Percentiles rank a stretch among this genome's conserved stretches.
Evolutionary conservation across 1,284 basidiomycete genomes (phyloP).

Genomic region (Boletellus sp.): DNA sequence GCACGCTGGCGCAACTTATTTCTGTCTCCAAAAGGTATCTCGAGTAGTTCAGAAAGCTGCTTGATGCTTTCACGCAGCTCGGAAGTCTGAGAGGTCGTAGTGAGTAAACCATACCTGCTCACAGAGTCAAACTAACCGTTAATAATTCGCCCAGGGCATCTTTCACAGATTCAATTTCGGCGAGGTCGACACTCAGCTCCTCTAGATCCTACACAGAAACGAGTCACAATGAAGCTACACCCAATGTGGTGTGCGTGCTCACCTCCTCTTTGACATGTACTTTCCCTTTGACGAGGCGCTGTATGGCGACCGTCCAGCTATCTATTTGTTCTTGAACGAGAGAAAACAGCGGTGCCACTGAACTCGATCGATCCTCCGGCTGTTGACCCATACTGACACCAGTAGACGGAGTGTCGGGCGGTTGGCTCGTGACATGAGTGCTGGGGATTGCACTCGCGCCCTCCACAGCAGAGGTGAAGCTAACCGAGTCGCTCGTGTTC

Average conservation of each 20-base stretch:
- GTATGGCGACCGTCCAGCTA: slow-evolving; percentile 18
- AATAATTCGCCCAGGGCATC: slow-evolving; percentile 5
- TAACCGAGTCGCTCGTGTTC: slow-evolving; percentile 6
- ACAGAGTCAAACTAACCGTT: slow-evolving; percentile 15
- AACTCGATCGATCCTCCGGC: background rate
- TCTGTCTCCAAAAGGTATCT: slow-evolving; percentile 32
- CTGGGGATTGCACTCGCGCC: slow-evolving; percentile 10
- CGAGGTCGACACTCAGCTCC: slow-evolving; percentile 24
- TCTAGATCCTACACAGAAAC: slow-evolving; percentile 20
- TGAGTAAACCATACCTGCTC: background rate
- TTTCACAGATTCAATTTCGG: slow-evolving; percentile 30
- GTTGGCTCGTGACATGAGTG: slow-evolving; percentile 20
- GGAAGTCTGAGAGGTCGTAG: slow-evolving; percentile 6
- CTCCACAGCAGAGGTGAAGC: slow-evolving; percentile 1
- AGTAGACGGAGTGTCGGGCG: slow-evolving; percentile 6
- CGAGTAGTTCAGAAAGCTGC: slow-evolving; percentile 25
- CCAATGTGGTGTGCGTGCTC: background rate
- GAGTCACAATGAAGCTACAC: background rate
- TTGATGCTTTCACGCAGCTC: slow-evolving; percentile 17
- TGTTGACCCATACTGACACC: background rate
- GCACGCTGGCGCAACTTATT: slow-evolving; percentile 28
- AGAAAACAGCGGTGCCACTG: background rate
- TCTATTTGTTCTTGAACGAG: slow-evolving; percentile 11
- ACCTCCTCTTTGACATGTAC: slow-evolving; percentile 26
- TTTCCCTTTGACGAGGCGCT: slow-evolving; percentile 33